Conservation (phyloP, 2,329 filamentous ascomycete species). For the Erysiphe pisi region DNA sequence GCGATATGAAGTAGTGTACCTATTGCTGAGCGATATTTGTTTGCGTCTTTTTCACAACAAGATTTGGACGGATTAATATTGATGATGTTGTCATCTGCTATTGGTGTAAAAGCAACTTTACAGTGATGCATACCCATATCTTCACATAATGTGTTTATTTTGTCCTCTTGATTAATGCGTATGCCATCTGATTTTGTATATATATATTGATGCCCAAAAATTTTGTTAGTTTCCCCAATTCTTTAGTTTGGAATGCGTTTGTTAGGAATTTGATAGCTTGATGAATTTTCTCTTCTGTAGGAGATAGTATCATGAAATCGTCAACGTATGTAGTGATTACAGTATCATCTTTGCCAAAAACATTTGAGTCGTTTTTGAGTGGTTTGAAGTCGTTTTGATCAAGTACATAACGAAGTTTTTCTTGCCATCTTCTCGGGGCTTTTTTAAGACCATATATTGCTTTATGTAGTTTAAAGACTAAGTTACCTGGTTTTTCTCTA, state of each 20-base stretch:
- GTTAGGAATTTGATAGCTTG: neutral
- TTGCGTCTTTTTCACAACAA: neutral
- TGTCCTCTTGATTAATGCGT: neutral
- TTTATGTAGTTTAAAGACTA: slow-evolving; percentile 5
- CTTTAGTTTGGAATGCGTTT: neutral
- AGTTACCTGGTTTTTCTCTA: slow-evolving; percentile 6
- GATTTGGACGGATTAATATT: neutral
- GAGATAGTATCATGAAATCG: slow-evolving; percentile 17
- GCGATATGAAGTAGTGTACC: neutral
- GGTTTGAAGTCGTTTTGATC: neutral
- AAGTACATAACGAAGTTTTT: slow-evolving; percentile 11
- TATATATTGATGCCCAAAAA: slow-evolving; percentile 14
- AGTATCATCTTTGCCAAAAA: neutral
- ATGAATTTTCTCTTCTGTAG: neutral
- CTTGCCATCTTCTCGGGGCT: slow-evolving; percentile 20
- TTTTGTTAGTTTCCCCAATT: neutral
- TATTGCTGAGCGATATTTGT: neutral
- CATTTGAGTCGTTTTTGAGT: slow-evolving; percentile 7
- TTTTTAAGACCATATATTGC: slow-evolving; percentile 1
- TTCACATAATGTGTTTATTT: neutral
- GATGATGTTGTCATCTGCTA: slow-evolving; percentile 8
- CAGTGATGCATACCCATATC: neutral
- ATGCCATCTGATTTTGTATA: slow-evolving; percentile 7
- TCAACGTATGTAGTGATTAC: slow-evolving; percentile 12
- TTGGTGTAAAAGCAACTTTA: neutral